Conservation (phyloP, 148 eudicot genomes). For the Arctostaphylos glauca region DNA sequence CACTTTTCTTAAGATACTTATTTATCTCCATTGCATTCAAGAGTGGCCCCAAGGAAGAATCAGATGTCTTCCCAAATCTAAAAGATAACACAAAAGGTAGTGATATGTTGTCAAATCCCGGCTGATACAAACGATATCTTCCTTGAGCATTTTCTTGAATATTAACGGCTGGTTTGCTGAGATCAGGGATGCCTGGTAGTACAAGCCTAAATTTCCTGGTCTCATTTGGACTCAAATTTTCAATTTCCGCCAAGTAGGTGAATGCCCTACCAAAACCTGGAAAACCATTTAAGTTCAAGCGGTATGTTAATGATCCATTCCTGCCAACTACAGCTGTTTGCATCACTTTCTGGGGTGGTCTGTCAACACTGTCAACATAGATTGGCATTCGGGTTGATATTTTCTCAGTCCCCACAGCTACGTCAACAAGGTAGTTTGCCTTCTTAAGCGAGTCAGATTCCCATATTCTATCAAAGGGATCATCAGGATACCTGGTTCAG, state of each 20-base stretch:
- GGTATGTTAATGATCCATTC: slow-evolving; percentile 80
- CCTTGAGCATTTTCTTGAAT: slow-evolving; percentile 92
- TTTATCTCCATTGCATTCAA: slow-evolving; percentile 97
- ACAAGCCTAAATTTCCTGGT: slow-evolving; percentile 75
- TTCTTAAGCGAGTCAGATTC: slow-evolving; percentile 74
- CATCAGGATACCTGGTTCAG: slow-evolving; percentile 83
- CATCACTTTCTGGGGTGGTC: slow-evolving; percentile 94
- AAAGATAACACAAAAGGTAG: slow-evolving; percentile 86
- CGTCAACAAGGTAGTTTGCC: slow-evolving; percentile 91
- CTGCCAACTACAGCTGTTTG: slow-evolving; percentile 96
- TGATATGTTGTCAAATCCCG: slow-evolving; percentile 69
- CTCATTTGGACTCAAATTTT: slow-evolving; percentile 56
- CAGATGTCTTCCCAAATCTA: slow-evolving; percentile 69
- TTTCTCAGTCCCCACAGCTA: slow-evolving; percentile 87
- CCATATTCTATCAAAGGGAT: slow-evolving; percentile 98
- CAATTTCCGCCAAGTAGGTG: slow-evolving; percentile 89
- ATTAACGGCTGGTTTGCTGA: slow-evolving; percentile 73
- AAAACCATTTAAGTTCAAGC: slow-evolving; percentile 91
- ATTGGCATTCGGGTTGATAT: slow-evolving; percentile 73
- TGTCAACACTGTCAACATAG: slow-evolving; percentile 46
- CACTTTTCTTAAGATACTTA: slow-evolving; percentile 62
- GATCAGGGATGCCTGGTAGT: slow-evolving; percentile 61
- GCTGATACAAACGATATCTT: slow-evolving; percentile 83
- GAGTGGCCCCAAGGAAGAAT: slow-evolving; percentile 86
- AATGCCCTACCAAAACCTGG: slow-evolving; percentile 92